A percentile compares a stretch with the other conserved stretches of the same genome.
Evolutionary conservation across 169 alveolate species (phyloP).

Genomic region (Perkinsus marinus): DNA sequence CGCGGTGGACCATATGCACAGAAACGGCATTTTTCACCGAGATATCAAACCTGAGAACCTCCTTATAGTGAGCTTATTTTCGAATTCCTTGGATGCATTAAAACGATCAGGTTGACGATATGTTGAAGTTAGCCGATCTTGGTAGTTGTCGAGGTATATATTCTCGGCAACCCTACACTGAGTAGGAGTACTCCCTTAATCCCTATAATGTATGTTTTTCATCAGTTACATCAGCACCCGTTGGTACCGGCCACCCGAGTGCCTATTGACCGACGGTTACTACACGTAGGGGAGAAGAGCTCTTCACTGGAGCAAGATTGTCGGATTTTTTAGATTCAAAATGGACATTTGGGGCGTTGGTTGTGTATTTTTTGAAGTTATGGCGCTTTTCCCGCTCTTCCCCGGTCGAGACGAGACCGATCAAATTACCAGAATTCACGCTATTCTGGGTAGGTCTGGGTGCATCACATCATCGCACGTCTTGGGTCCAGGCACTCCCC

Average conservation of each 20-base stretch:
- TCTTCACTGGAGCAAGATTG: background rate
- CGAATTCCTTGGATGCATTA: background rate
- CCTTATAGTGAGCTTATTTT: constrained; percentile 17
- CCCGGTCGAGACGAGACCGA: constrained; percentile 77
- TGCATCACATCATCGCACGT: background rate
- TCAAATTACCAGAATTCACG: constrained; percentile 64
- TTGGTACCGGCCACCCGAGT: constrained; percentile 85
- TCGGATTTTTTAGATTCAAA: constrained; percentile 31
- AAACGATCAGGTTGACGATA: constrained; percentile 34
- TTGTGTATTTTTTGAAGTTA: constrained; percentile 76
- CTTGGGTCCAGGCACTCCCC: constrained; percentile 38
- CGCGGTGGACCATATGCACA: constrained; percentile 75
- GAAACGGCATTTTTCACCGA: constrained; percentile 77
- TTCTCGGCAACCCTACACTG: constrained; percentile 67
- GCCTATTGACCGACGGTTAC: constrained; percentile 76
- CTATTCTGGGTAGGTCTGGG: constrained; percentile 38
- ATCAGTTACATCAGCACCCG: constrained; percentile 59
- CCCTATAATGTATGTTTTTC: background rate
- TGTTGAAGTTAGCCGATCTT: constrained; percentile 64
- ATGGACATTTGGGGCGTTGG: constrained; percentile 88
- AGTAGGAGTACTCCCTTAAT: constrained; percentile 18
- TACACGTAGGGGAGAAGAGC: constrained; percentile 29
- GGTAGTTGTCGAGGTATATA: constrained; percentile 72
- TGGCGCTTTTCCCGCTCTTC: constrained; percentile 71
- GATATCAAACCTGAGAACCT: constrained; percentile 77